Percentiles rank a stretch among this genome's conserved stretches.
phyloP scores from a whole-genome alignment of 495 filamentous ascomycete species.

The Aspergillus kassunensis region DNA sequence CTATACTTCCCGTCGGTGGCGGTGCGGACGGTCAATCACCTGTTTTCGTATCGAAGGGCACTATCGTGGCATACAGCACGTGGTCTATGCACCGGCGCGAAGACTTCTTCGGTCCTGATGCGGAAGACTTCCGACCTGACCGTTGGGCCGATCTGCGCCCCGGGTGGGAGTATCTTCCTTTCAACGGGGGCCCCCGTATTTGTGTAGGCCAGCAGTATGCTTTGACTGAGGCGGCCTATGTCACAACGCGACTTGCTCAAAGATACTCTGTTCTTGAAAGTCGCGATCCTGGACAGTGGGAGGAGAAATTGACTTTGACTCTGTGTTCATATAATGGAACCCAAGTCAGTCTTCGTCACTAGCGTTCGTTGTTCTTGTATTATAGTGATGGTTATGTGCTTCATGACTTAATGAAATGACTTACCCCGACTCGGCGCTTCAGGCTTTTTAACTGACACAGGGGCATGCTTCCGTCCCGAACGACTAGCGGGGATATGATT shows the following conservation, averaged over 20 bases:
- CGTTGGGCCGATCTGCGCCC: constrained; percentile 52
- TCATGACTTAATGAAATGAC: background rate
- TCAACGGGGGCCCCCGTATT: constrained; percentile 73
- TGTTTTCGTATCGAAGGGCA: constrained; percentile 57
- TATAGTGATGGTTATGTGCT: background rate
- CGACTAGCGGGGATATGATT: too few species aligned
- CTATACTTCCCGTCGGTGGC: constrained; percentile 68
- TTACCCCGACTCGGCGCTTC: background rate
- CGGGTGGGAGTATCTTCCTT: constrained; percentile 66
- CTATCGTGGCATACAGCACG: constrained; percentile 47
- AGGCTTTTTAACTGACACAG: too few species aligned
- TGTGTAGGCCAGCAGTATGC: constrained; percentile 73
- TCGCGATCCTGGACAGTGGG: constrained; percentile 20
- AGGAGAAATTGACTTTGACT: constrained; percentile 13
- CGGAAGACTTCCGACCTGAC: constrained; percentile 59
- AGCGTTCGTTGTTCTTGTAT: background rate
- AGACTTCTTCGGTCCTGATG: constrained; percentile 37
- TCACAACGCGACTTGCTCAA: constrained; percentile 62
- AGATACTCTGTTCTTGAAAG: constrained; percentile 44
- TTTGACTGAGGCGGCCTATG: constrained; percentile 68
- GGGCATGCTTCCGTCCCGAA: too few species aligned
- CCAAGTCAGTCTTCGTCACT: constrained; percentile 10
- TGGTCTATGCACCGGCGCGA: constrained; percentile 70
- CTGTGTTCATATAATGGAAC: constrained; percentile 11
- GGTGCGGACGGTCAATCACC: constrained; percentile 63